These are phyloP conservation scores for Alternaria tenuissima DNA, from an alignment of 2,329 filamentous ascomycete species.

Conservation along the genomic window DNA sequence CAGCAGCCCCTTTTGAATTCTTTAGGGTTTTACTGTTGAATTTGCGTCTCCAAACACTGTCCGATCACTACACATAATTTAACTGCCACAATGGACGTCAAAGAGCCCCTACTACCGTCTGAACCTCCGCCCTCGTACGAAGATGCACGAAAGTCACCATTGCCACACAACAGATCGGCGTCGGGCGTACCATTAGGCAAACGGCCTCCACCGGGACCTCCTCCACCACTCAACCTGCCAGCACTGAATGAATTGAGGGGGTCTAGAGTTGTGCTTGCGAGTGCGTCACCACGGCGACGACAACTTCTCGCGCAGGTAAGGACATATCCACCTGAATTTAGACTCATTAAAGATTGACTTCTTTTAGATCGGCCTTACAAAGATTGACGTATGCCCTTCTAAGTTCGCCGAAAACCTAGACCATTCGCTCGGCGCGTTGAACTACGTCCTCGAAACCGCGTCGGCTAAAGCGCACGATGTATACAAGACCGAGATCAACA, in stretches of 20 bases:
- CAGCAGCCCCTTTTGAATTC: not conserved
- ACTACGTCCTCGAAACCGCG: constrained; percentile 91
- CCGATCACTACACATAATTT: not conserved
- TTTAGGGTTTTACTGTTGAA: not conserved
- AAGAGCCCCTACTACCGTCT: constrained; percentile 37
- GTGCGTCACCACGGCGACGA: constrained; percentile 83
- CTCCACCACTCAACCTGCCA: constrained; percentile 78
- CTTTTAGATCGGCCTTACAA: constrained; percentile 75
- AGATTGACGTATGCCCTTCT: constrained; percentile 86
- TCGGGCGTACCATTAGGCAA: constrained; percentile 25
- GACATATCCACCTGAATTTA: not conserved
- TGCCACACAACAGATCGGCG: constrained; percentile 26
- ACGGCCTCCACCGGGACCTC: constrained; percentile 49
- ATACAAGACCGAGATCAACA: constrained; percentile 66
- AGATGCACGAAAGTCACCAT: constrained; percentile 38
- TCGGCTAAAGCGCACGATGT: constrained; percentile 83
- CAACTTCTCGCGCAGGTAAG: constrained; percentile 77
- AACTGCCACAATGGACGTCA: constrained; percentile 12
- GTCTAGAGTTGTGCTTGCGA: constrained; percentile 88
- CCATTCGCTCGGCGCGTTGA: constrained; percentile 86
- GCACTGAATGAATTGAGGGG: constrained; percentile 78
- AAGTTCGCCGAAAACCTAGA: constrained; percentile 84
- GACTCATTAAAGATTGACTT: not conserved
- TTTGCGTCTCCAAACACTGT: not conserved
- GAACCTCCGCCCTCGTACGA: constrained; percentile 57